Evolutionary conservation across 2,329 filamentous ascomycete species (phyloP).

Genomic region (Epichloe bromicola): DNA sequence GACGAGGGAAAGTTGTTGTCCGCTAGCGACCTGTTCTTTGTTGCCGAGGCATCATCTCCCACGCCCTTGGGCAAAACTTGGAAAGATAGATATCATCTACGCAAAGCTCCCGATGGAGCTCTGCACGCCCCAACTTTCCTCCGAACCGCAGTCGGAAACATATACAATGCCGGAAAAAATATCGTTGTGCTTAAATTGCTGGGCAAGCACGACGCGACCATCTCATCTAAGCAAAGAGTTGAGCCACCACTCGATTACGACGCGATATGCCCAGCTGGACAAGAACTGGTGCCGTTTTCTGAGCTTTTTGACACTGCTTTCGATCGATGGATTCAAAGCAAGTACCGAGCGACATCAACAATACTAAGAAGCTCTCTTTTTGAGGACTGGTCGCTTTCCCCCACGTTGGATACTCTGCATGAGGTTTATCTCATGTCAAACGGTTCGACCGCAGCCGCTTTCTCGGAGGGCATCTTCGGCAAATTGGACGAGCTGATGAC

Average conservation of each 20-base stretch:
- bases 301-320: slow-evolving; percentile 63
- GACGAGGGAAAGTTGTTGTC: slow-evolving; percentile 56
- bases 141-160: slow-evolving; percentile 51
- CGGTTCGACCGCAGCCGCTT: slow-evolving; percentile 50
- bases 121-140: slow-evolving; percentile 66
- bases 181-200: slow-evolving; percentile 71
- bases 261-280: slow-evolving; percentile 34
- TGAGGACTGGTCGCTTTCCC: slow-evolving; percentile 51
- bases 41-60: slow-evolving; percentile 44
- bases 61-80: slow-evolving; percentile 56
- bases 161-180: slow-evolving; percentile 82
- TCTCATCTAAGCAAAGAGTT: slow-evolving; percentile 14
- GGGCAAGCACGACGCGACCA: slow-evolving; percentile 33
- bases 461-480: slow-evolving; percentile 60
- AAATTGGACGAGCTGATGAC: slow-evolving; percentile 50
- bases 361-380: slow-evolving; percentile 53
- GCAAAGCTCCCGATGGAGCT: slow-evolving; percentile 42
- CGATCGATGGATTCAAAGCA: slow-evolving; percentile 61
- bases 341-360: slow-evolving; percentile 56
- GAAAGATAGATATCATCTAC: slow-evolving; percentile 60
- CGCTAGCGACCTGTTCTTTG: slow-evolving; percentile 62
- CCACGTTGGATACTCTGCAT: slow-evolving; percentile 53
- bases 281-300: slow-evolving; percentile 52
- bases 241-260: slow-evolving; percentile 43
- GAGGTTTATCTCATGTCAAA: slow-evolving; percentile 67